A percentile compares a stretch with the other conserved stretches of the same genome.
Conservation (phyloP, 352 stramenopile genomes). For the Phytophthora tubulina region DNA sequence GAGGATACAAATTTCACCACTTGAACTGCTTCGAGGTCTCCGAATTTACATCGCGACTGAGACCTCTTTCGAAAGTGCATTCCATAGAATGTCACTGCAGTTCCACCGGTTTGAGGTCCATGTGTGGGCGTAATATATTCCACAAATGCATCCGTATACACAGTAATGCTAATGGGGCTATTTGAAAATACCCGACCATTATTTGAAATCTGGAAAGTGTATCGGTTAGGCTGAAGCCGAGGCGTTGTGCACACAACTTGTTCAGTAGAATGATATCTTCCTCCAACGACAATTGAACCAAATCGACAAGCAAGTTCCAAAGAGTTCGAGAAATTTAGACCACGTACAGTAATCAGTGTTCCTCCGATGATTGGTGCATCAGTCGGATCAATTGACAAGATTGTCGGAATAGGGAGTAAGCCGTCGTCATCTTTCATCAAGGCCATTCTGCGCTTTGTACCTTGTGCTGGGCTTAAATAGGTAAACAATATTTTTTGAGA, state of each 20-base stretch:
- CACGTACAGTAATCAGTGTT: conserved; percentile 77
- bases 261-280: conserved; percentile 56
- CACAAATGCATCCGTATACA: conserved; percentile 83
- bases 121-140: conserved; percentile 71
- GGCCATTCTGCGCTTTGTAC: conserved; percentile 11
- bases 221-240: conserved; percentile 56
- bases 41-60: conserved; percentile 86
- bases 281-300: conserved; percentile 59
- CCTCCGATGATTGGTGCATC: conserved; percentile 46
- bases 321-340: conserved; percentile 81
- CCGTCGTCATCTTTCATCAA: conserved; percentile 9
- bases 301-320: conserved; percentile 88
- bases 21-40: conserved; percentile 46
- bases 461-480: conserved; percentile 45
- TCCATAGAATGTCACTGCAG: conserved; percentile 85
- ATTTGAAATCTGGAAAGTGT: conserved; percentile 86
- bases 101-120: conserved; percentile 83
- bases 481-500: conserved; percentile 49
- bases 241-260: conserved; percentile 75
- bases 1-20: conserved; percentile 76
- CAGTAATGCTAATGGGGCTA: conserved; percentile 61
- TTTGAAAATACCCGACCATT: conserved; percentile 73
- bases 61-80: conserved; percentile 77
- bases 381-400: conserved; percentile 31
- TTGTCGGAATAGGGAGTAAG: conserved; percentile 19